Evolutionary conservation across 2,329 filamentous ascomycete genomes (phyloP).

Genomic region (Penicillium sp.): DNA sequence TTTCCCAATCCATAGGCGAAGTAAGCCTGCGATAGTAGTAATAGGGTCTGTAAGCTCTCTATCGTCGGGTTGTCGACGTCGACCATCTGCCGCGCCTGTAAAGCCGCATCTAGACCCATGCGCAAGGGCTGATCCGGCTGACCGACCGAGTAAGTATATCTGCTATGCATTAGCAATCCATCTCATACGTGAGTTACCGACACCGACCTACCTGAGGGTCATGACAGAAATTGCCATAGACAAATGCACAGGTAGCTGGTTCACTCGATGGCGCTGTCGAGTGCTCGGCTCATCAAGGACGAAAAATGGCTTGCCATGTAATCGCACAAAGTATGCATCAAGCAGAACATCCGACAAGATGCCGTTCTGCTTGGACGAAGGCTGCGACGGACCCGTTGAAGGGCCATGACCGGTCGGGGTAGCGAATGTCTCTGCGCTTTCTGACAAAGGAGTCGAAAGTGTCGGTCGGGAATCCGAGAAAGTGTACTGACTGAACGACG

Average conservation of each 20-base stretch:
- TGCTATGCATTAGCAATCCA: constrained; percentile 34
- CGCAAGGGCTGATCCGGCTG: constrained; percentile 64
- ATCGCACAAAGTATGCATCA: constrained; percentile 72
- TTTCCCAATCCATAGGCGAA: constrained; percentile 74
- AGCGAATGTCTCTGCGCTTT: constrained; percentile 15
- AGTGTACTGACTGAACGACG: constrained; percentile 18
- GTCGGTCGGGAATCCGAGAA: constrained; percentile 12
- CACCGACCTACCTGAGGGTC: constrained; percentile 52
- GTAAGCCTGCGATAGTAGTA: constrained; percentile 71
- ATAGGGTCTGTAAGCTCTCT: constrained; percentile 68
- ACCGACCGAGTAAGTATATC: constrained; percentile 64
- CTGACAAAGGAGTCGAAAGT: constrained; percentile 13
- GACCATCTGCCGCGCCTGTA: constrained; percentile 63
- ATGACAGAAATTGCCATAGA: constrained; percentile 55
- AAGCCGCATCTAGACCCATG: constrained; percentile 67
- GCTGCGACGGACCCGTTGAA: constrained; percentile 12
- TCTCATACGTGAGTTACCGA: constrained; percentile 14
- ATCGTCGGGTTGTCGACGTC: constrained; percentile 78
- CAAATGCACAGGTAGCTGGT: constrained; percentile 55
- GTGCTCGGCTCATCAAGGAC: constrained; percentile 73
- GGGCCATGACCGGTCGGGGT: constrained; percentile 14
- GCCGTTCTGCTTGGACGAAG: constrained; percentile 19
- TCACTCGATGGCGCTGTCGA: constrained; percentile 65
- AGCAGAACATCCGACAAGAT: constrained; percentile 61
- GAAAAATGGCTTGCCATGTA: constrained; percentile 77